These are phyloP conservation scores for Claviceps maximensis DNA, from an alignment of 2,329 filamentous ascomycete genomes.

Conservation along the genomic window DNA sequence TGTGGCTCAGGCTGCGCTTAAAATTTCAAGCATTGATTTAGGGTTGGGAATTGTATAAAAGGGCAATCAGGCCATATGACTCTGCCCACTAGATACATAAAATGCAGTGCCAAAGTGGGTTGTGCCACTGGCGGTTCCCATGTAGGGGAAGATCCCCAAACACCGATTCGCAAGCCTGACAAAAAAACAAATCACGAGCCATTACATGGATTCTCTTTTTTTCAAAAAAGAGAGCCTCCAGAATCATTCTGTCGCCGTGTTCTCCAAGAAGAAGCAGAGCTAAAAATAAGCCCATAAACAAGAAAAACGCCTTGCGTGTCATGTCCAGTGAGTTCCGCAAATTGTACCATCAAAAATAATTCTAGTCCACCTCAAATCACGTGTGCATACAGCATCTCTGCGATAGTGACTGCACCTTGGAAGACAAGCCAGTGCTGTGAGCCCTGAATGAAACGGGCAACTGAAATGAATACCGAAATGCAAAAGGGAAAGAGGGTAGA, in stretches of 20 bases:
- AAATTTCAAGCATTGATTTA: too few species aligned
- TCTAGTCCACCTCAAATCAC: not conserved
- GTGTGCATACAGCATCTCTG: too few species aligned
- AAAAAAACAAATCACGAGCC: too few species aligned
- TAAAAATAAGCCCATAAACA: not conserved
- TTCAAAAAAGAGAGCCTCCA: too few species aligned
- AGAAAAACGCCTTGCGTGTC: slow-evolving; percentile 5
- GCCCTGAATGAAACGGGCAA: too few species aligned
- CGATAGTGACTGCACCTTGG: not conserved
- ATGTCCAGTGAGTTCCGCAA: slow-evolving; percentile 5
- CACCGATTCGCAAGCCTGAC: not conserved
- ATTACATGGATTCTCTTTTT: too few species aligned
- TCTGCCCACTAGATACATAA: not conserved
- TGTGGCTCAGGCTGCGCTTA: too few species aligned
- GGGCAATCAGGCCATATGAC: not conserved
- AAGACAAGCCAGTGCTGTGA: not conserved
- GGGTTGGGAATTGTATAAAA: too few species aligned
- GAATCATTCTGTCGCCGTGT: too few species aligned
- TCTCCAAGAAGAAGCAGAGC: not conserved
- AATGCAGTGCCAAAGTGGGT: slow-evolving; percentile 1
- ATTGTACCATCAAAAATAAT: not conserved
- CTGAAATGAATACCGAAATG: not conserved
- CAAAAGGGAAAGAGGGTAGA: not conserved
- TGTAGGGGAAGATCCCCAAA: not conserved
- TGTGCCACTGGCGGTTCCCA: slow-evolving; percentile 5